Evolutionary conservation across 1,139 yeast species (phyloP).

Genomic region (Suhomyces choctaworum): DNA sequence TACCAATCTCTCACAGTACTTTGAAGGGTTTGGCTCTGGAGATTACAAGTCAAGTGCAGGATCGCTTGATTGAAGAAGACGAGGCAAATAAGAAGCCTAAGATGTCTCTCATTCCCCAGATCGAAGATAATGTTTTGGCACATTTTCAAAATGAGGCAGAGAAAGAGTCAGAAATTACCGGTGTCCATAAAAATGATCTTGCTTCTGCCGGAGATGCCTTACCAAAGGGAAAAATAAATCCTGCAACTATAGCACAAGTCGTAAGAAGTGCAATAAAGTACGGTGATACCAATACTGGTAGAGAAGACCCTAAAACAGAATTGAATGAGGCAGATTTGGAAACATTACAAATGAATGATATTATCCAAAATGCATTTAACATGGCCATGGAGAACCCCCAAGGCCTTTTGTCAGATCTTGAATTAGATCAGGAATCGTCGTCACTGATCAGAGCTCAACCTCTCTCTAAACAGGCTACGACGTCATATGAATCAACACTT

Average conservation of each 20-base stretch:
- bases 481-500: neutral
- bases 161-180: neutral
- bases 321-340: constrained; percentile 44
- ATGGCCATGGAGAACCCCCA: constrained; percentile 72
- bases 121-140: constrained; percentile 40
- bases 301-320: neutral
- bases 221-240: constrained; percentile 3
- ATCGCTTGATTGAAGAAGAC: constrained; percentile 20
- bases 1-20: constrained; percentile 23
- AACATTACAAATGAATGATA: constrained; percentile 59
- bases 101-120: constrained; percentile 31
- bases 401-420: constrained; percentile 52
- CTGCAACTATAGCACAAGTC: constrained; percentile 27
- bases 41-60: constrained; percentile 37
- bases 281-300: constrained; percentile 1
- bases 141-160: constrained; percentile 43
- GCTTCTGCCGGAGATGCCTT: neutral
- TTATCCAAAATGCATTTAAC: constrained; percentile 69
- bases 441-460: neutral
- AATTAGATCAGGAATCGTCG: constrained; percentile 28
- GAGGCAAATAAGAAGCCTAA: constrained; percentile 10
- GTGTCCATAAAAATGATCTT: constrained; percentile 21
- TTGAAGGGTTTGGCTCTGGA: constrained; percentile 36
- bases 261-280: constrained; percentile 25
- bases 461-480: neutral